These are phyloP conservation scores for Colletotrichum lindemuthianum DNA, from an alignment of 2,329 filamentous ascomycete species.

Conservation along the genomic window DNA sequence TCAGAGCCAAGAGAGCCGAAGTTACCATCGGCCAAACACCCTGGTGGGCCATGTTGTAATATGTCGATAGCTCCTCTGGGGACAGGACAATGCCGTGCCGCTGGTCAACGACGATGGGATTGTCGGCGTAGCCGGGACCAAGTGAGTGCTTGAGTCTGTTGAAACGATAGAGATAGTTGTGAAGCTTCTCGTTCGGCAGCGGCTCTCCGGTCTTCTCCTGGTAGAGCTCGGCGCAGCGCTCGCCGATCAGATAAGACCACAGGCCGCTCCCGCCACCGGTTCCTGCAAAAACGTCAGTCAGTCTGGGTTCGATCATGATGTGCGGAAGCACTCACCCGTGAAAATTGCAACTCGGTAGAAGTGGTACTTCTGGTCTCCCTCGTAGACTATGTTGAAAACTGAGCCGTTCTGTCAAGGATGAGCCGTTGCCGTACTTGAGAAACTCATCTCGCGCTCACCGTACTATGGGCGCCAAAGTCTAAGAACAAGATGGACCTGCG, in stretches of 20 bases:
- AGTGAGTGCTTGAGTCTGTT: too few relatives aligned
- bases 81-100: too few relatives aligned
- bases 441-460: not conserved
- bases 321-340: not conserved
- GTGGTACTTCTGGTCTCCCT: not conserved
- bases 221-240: too few relatives aligned
- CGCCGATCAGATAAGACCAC: not conserved
- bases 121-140: too few relatives aligned
- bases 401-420: not conserved
- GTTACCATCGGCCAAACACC: too few relatives aligned
- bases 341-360: not conserved
- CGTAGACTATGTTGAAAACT: not conserved
- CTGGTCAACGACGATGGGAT: too few relatives aligned
- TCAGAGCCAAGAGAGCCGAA: too few relatives aligned
- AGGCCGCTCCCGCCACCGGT: conserved; percentile 1
- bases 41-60: too few relatives aligned
- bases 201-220: too few relatives aligned
- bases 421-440: not conserved
- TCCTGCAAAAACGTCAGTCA: not conserved
- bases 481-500: not conserved
- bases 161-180: too few relatives aligned
- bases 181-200: too few relatives aligned
- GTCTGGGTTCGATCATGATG: not conserved
- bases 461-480: conserved; percentile 10
- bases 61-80: too few relatives aligned